phyloP scores from a whole-genome alignment of 805 yeast genomes.

The Kazachstania taianensis region DNA sequence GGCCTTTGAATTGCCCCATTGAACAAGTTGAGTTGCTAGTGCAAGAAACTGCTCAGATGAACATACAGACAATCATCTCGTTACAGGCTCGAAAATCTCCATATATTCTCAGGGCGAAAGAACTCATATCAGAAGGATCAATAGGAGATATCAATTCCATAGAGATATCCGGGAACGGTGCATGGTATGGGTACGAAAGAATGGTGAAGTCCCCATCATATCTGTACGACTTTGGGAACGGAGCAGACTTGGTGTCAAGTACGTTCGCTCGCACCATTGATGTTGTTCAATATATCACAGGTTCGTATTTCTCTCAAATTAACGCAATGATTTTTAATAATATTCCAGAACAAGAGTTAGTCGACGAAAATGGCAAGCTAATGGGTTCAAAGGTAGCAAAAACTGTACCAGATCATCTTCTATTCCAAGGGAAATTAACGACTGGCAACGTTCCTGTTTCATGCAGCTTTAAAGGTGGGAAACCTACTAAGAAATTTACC shows the following conservation, averaged over 20 bases:
- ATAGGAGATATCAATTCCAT: constrained; percentile 17
- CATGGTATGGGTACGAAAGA: constrained; percentile 18
- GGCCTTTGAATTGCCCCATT: constrained; percentile 13
- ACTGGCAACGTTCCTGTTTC: constrained; percentile 16
- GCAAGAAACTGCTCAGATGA: constrained; percentile 7
- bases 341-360: constrained; percentile 11
- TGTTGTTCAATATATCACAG: constrained; percentile 14
- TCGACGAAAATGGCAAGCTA: constrained; percentile 12
- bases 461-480: constrained; percentile 17
- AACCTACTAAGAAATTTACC: constrained; percentile 15
- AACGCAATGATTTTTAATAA: constrained; percentile 15
- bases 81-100: constrained; percentile 19
- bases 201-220: constrained; percentile 12
- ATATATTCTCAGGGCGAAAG: constrained; percentile 15
- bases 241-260: constrained; percentile 11
- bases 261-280: constrained; percentile 20
- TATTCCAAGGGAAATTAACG: constrained; percentile 14
- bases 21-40: constrained; percentile 10
- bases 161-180: constrained; percentile 15
- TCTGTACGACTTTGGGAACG: constrained; percentile 11
- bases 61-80: constrained; percentile 14
- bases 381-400: constrained; percentile 8
- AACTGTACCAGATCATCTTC: constrained; percentile 15
- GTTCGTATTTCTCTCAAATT: constrained; percentile 12
- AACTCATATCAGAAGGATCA: constrained; percentile 13